Evolutionary conservation across 2,329 filamentous ascomycete genomes (phyloP).

Genomic region (Pseudogymnoascus sp.): DNA sequence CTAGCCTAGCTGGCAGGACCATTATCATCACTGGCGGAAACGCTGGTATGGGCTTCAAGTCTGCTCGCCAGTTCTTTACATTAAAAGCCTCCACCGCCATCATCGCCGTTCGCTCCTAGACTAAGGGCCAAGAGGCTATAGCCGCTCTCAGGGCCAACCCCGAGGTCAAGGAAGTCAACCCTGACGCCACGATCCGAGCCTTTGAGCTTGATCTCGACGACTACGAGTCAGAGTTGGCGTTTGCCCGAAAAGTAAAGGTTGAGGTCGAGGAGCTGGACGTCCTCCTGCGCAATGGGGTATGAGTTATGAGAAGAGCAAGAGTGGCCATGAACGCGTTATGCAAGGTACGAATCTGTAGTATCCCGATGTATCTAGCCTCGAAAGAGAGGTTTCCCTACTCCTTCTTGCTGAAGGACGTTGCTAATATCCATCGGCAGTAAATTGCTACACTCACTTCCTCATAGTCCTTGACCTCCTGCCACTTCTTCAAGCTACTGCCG

Average conservation of each 20-base stretch:
- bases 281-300: slow-evolving; percentile 40
- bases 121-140: slow-evolving; percentile 40
- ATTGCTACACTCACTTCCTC: not conserved
- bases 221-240: slow-evolving; percentile 40
- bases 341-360: not conserved
- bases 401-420: not conserved
- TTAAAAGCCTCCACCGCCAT: slow-evolving; percentile 39
- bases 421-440: not conserved
- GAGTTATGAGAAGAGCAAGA: slow-evolving; percentile 17
- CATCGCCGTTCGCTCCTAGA: slow-evolving; percentile 40
- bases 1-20: slow-evolving; percentile 32
- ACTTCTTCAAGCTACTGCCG: not conserved
- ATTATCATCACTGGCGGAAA: slow-evolving; percentile 46
- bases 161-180: slow-evolving; percentile 24
- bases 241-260: slow-evolving; percentile 33
- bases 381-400: not conserved
- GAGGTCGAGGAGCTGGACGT: slow-evolving; percentile 38
- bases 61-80: slow-evolving; percentile 35
- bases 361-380: not conserved
- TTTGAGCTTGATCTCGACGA: slow-evolving; percentile 44
- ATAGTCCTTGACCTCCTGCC: not conserved
- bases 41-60: slow-evolving; percentile 41
- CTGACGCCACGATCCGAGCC: slow-evolving; percentile 38
- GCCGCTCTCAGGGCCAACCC: slow-evolving; percentile 25
- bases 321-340: not conserved